Evolutionary conservation across 345 rosid species (phyloP).

Genomic region (Eucalyptus dawsonii): DNA sequence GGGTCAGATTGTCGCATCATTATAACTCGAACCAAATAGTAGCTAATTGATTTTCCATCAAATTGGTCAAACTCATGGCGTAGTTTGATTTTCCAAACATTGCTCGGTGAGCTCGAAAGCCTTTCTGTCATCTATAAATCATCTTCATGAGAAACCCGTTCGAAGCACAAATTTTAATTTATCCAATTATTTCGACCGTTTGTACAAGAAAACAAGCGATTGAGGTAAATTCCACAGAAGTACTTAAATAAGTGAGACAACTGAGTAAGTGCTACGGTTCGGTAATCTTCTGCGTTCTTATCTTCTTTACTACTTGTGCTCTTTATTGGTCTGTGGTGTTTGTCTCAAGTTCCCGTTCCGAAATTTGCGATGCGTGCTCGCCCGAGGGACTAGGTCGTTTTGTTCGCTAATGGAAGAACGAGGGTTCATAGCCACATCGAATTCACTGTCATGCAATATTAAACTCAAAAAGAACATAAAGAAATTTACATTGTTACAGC

Average conservation of each 20-base stretch:
- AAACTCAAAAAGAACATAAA: background rate
- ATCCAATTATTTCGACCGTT: background rate
- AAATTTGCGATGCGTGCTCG: background rate
- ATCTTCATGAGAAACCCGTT: background rate
- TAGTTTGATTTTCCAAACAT: background rate
- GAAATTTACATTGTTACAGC: background rate
- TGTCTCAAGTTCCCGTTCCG: background rate
- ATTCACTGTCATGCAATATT: background rate
- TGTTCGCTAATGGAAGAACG: background rate
- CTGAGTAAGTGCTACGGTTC: background rate
- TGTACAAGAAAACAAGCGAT: background rate
- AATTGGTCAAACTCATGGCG: background rate
- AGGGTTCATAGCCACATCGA: background rate
- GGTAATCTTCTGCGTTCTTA: background rate
- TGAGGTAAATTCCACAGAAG: background rate
- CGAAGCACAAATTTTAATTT: background rate
- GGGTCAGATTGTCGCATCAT: background rate
- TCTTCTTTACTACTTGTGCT: background rate
- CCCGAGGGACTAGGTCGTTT: background rate
- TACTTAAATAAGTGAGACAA: background rate
- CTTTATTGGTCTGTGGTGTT: background rate
- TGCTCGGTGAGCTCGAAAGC: background rate
- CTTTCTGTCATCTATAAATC: background rate
- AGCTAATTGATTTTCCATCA: background rate
- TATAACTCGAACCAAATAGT: background rate